Percentiles rank a stretch among this genome's conserved stretches.
phyloP scores from a whole-genome alignment of 345 rosid genomes.

The Erucastrum elatum region DNA sequence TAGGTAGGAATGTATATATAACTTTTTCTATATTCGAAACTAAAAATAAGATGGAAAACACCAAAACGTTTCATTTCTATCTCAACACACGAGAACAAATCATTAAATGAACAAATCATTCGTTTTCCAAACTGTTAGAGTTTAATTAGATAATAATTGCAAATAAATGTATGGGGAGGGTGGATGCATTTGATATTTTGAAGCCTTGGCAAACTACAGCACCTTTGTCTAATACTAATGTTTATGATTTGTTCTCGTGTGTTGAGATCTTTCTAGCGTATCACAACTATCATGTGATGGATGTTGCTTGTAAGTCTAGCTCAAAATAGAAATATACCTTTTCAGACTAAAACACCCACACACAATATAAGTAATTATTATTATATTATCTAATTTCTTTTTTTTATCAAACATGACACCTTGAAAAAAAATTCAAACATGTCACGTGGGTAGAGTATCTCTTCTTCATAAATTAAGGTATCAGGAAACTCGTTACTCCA shows the following conservation, averaged over 20 bases:
- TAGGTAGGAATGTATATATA: background rate
- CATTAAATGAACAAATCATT: background rate
- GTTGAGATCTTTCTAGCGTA: background rate
- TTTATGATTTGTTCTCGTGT: background rate
- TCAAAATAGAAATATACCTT: constrained; percentile 9
- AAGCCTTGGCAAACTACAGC: background rate
- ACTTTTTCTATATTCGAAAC: background rate
- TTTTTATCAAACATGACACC: background rate
- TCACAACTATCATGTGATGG: constrained; percentile 28
- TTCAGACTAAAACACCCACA: background rate
- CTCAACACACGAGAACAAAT: no score
- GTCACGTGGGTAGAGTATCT: constrained; percentile 31
- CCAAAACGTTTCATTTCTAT: background rate
- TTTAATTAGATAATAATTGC: background rate
- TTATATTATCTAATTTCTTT: background rate
- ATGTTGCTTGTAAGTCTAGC: constrained; percentile 18
- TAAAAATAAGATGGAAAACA: background rate
- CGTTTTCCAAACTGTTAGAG: background rate
- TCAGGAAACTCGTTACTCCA: constrained; percentile 22
- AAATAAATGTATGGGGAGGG: background rate
- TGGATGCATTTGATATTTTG: background rate
- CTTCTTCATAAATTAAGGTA: constrained; percentile 36
- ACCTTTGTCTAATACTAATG: background rate
- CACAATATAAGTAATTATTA: background rate
- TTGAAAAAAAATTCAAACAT: background rate